Evolutionary conservation across 495 filamentous ascomycete species (phyloP), one percentile per base, ranked within the genome.

Genomic region (Parathielavia appendiculata): DNA sequence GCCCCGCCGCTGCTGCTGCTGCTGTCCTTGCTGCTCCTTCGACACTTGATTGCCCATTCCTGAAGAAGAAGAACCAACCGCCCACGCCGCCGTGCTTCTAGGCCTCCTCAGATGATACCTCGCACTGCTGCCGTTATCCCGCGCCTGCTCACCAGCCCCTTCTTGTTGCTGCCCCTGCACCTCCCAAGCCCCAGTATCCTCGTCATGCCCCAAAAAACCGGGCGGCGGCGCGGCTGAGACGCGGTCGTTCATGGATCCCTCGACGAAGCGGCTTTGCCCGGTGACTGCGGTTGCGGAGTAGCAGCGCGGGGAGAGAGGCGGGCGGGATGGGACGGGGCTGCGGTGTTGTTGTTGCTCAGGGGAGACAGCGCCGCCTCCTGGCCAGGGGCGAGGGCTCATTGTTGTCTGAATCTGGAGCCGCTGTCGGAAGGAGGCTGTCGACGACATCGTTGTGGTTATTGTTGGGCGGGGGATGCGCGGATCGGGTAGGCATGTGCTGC

Each of bases 161-260:
- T n/a, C 26, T 4, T 26, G 8, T 36, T 26, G 14, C 4, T 45
- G 2, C 23, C 19, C 20, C 43, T 23, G 4, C 22, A 19, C 10
- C 47, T 6, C 32, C 47, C 30, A 43, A 22, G 22, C 23, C 49
- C 17, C 34, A 32, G n/a, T 36, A 17, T 13, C 26, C 16, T 52
- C 7, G 20, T 7, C n/a, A 38, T 81, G 77, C 9, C 75, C 81
- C 35, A 85, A 69, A 64, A 83, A 90, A 43, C 82, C 76, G 34
- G 75, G 70, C 10, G 88, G 88, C 39, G 88, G 88, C 62, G 75
- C 81, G 57, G 86, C 78, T 60, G 86, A 89, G 17, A 80, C 76
- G 57, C 85, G 82, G 67, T 91, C 87, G 66, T 83, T 87, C 87
- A 91, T 90, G 55, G 80, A 87, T 3, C 84, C 88, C 63, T 91